Evolutionary conservation across 2,329 filamentous ascomycete species (phyloP).

Genomic region (Thermothelomyces thermophilus): DNA sequence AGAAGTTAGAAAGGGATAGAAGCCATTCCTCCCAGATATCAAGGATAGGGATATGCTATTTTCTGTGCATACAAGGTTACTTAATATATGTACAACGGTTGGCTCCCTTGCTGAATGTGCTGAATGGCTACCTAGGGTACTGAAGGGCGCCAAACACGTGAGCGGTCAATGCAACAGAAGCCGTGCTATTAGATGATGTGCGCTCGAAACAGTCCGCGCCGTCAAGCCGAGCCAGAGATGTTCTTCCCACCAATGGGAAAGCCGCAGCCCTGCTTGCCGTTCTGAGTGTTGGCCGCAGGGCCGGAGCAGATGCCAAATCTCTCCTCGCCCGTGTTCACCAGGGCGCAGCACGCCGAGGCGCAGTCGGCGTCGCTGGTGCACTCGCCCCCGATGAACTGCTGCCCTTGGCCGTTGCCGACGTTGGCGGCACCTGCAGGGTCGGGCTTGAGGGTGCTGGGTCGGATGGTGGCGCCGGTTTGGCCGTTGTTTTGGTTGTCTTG

Average conservation of each 20-base stretch:
- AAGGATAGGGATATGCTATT: too few relatives aligned
- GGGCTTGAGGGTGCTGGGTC: slow-evolving; percentile 12
- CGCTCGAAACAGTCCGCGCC: too few relatives aligned
- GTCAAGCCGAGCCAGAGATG: not conserved
- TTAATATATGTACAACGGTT: too few relatives aligned
- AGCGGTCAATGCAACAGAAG: too few relatives aligned
- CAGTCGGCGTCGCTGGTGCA: slow-evolving; percentile 28
- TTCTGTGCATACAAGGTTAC: too few relatives aligned
- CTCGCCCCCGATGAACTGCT: slow-evolving; percentile 29
- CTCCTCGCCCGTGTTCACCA: slow-evolving; percentile 19
- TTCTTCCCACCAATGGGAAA: slow-evolving; percentile 20
- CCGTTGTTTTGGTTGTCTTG: not conserved
- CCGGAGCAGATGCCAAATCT: slow-evolving; percentile 28
- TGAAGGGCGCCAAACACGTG: too few relatives aligned
- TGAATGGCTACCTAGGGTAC: too few relatives aligned
- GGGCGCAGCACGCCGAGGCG: slow-evolving; percentile 27
- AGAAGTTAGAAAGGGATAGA: too few relatives aligned
- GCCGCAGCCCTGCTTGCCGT: slow-evolving; percentile 28
- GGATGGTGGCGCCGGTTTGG: slow-evolving; percentile 7
- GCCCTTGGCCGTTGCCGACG: slow-evolving; percentile 25
- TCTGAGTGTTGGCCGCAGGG: slow-evolving; percentile 23
- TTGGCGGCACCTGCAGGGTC: slow-evolving; percentile 31
- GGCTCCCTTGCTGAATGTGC: too few relatives aligned
- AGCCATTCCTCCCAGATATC: too few relatives aligned
- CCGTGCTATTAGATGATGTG: too few relatives aligned